phyloP scores from a whole-genome alignment of 2,329 filamentous ascomycete species.

The Leptographium galeiforme region DNA sequence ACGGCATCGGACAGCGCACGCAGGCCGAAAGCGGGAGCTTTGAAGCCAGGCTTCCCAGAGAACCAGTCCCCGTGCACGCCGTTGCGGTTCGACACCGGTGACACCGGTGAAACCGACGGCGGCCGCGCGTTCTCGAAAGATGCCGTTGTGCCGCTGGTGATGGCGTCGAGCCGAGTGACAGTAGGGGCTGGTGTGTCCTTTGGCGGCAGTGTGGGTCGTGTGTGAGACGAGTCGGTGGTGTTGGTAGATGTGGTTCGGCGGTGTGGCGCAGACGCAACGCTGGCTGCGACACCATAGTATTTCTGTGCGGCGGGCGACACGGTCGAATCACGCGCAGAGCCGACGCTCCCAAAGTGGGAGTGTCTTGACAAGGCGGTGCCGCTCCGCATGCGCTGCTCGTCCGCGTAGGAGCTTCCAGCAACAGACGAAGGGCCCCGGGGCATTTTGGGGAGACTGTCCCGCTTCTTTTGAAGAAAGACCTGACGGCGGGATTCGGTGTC shows the following conservation, averaged over 20 bases:
- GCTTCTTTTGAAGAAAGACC: slow-evolving; percentile 70
- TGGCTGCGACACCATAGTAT: slow-evolving; percentile 44
- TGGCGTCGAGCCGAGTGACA: slow-evolving; percentile 44
- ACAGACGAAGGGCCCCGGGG: slow-evolving; percentile 37
- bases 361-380: slow-evolving; percentile 56
- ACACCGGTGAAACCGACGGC: slow-evolving; percentile 23
- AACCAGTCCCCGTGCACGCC: slow-evolving; percentile 44
- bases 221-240: slow-evolving; percentile 35
- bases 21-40: slow-evolving; percentile 50
- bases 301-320: slow-evolving; percentile 54
- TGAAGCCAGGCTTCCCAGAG: slow-evolving; percentile 33
- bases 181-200: slow-evolving; percentile 42
- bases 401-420: slow-evolving; percentile 39
- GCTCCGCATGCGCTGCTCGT: slow-evolving; percentile 57
- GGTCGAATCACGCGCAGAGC: slow-evolving; percentile 51
- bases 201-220: slow-evolving; percentile 32
- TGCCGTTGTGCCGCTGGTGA: slow-evolving; percentile 5
- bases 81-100: slow-evolving; percentile 31
- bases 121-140: slow-evolving; percentile 19
- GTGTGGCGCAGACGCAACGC: slow-evolving; percentile 28
- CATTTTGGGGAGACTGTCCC: slow-evolving; percentile 38
- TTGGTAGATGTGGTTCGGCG: slow-evolving; percentile 48
- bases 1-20: slow-evolving; percentile 75
- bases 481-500: slow-evolving; percentile 57
- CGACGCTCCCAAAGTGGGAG: slow-evolving; percentile 65